phyloP scores from a whole-genome alignment of 2,329 filamentous ascomycete species.

The Aspergillus niger region DNA sequence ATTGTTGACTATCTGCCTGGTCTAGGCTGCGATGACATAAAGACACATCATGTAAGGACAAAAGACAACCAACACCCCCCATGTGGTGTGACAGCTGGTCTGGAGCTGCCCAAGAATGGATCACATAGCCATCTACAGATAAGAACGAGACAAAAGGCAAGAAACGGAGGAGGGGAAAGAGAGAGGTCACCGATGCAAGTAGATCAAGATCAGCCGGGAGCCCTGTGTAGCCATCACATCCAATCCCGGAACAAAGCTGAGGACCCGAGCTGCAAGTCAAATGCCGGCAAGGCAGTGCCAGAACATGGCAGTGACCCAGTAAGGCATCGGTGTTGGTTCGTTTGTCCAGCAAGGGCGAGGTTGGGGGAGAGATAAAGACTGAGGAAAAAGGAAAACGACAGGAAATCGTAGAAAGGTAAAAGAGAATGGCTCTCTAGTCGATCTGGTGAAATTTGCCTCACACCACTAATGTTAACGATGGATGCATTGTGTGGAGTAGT shows the following conservation, averaged over 20 bases:
- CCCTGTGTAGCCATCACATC: conserved; percentile 1
- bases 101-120: neutral
- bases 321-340: neutral
- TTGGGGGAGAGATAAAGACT: neutral
- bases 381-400: neutral
- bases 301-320: neutral
- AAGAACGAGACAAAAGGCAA: neutral
- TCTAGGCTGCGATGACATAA: neutral
- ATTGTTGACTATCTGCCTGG: neutral
- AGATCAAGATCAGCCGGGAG: neutral
- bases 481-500: neutral
- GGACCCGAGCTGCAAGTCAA: conserved; percentile 1
- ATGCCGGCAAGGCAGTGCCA: neutral
- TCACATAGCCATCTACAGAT: neutral
- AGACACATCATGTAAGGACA: neutral
- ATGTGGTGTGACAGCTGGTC: neutral
- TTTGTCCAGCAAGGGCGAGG: conserved; percentile 1
- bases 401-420: neutral
- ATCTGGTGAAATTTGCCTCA: neutral
- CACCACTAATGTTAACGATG: neutral
- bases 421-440: neutral
- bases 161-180: neutral
- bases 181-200: neutral
- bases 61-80: neutral
- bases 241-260: conserved; percentile 1